Base-by-base conservation (phyloP, 129 eudicot genomes). In the Tanacetum coccineum region DNA sequence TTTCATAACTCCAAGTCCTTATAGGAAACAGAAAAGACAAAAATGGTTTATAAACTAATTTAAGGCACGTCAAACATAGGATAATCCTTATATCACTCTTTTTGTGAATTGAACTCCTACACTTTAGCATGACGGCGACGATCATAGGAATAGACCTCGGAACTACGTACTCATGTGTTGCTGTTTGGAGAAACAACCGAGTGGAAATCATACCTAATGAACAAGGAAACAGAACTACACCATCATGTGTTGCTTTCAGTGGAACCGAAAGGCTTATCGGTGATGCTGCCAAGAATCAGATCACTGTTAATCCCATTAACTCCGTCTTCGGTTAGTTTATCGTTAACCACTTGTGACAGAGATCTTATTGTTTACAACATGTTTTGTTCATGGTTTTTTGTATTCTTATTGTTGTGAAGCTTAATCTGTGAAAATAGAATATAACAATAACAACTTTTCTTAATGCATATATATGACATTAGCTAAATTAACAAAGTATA, bases 151-250 rank as follows among this genome's bases (percentile, higher is more conserved):
- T 86, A 5, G 93, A 86, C 68, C 76, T 86, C 1, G 93, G 93
- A 62, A 82, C 92, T 0, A 86, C 92, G 3, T 86, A 82, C 76
- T 82, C 87, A 57, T 86, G 92, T 53, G 92, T 82, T 55, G 93
- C 84, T 4, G 93, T 86, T 13, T 86, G 93, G 93, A 78, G 36
- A 11, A 54, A 86, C 76, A 82, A 82, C 72, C 78, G 88, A 1
- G 85, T 86, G 2, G 93, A 82, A 62, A 83, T 86, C 75, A 75
- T 86, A 70, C 82, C 88, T 28, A 86, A 86, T 46, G 93, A 86
- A 59, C 93, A 86, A 25, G 93, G 93, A 60, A 86, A 86, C 80
- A 64, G 88, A 7, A 86, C 86, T 2, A 86, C 93, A 0, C 93
- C 93, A 0, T 86, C 93, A 26, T 86, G 84, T 68, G 93, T 86